These are phyloP conservation scores for Nakaseomyces nivariensis DNA, from an alignment of 1,139 yeast genomes.

Conservation along the genomic window DNA sequence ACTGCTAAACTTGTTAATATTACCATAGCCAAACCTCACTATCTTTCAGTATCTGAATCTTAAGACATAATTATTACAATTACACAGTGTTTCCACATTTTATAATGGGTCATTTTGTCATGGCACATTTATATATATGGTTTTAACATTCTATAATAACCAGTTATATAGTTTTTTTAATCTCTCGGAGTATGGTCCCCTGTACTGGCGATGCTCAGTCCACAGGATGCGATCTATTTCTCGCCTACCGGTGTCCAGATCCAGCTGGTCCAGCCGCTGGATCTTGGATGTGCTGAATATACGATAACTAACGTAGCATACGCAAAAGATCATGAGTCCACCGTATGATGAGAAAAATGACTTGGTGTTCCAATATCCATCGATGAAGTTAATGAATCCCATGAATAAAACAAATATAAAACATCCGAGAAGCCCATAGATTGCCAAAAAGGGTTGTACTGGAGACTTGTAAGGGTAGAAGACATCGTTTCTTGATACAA, in stretches of 20 bases:
- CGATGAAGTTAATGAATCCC: slow-evolving; percentile 64
- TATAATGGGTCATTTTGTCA: too few species aligned
- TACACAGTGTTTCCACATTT: too few species aligned
- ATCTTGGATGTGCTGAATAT: slow-evolving; percentile 44
- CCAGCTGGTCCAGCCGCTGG: slow-evolving; percentile 52
- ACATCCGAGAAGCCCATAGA: slow-evolving; percentile 48
- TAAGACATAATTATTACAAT: too few species aligned
- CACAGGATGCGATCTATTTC: slow-evolving; percentile 55
- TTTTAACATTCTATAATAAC: slow-evolving; percentile 9
- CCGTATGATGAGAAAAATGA: slow-evolving; percentile 65
- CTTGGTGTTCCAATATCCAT: slow-evolving; percentile 51
- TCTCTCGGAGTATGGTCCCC: slow-evolving; percentile 27
- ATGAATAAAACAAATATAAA: slow-evolving; percentile 46
- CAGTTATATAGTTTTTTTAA: slow-evolving; percentile 19
- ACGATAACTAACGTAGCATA: slow-evolving; percentile 49
- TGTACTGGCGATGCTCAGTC: slow-evolving; percentile 27
- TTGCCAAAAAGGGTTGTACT: slow-evolving; percentile 68
- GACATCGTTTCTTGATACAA: slow-evolving; percentile 48
- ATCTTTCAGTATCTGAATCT: too few species aligned
- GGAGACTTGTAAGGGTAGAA: slow-evolving; percentile 70
- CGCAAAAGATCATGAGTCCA: slow-evolving; percentile 45
- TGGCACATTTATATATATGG: too few species aligned
- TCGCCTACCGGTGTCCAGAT: slow-evolving; percentile 69
- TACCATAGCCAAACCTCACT: too few species aligned
- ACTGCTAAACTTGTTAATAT: too few species aligned